A percentile compares a stretch with the other conserved stretches of the same genome.
phyloP scores from a whole-genome alignment of 257 asterid species.

The Gentiana dahurica region DNA sequence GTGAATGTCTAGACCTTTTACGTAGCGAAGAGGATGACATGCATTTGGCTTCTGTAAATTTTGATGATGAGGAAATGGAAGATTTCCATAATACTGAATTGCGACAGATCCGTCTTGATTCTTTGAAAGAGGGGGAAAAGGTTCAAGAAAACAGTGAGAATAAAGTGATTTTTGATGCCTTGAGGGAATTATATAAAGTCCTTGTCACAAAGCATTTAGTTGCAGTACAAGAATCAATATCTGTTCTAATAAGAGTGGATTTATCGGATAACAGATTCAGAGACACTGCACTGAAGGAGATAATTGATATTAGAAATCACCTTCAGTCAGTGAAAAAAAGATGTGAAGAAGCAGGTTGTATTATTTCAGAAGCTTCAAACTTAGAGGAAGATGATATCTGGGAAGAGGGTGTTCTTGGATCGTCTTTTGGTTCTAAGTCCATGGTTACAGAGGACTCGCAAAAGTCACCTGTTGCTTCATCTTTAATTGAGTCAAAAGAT shows the following conservation, averaged over 20 bases:
- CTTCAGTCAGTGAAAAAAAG: slow-evolving; percentile 47
- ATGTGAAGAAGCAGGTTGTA: slow-evolving; percentile 74
- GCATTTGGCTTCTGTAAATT: slow-evolving; percentile 25
- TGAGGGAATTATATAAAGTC: slow-evolving; percentile 82
- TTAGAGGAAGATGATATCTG: slow-evolving; percentile 66
- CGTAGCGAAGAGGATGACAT: slow-evolving; percentile 33
- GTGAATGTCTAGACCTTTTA: slow-evolving; percentile 55
- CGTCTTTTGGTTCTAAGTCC: slow-evolving; percentile 21
- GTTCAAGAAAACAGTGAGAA: slow-evolving; percentile 64
- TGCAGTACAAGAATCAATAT: slow-evolving; percentile 72
- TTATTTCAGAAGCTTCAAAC: slow-evolving; percentile 28
- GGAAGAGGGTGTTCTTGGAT: slow-evolving; percentile 67
- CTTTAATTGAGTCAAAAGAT: slow-evolving; percentile 14
- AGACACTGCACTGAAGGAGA: slow-evolving; percentile 64
- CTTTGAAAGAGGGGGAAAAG: slow-evolving; percentile 62
- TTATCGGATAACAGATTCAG: slow-evolving; percentile 51
- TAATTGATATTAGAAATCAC: slow-evolving; percentile 64
- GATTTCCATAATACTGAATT: slow-evolving; percentile 66
- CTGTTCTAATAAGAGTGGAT: slow-evolving; percentile 74
- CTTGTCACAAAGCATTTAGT: slow-evolving; percentile 69
- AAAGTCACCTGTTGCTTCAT: slow-evolving; percentile 20
- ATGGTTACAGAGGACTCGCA: slow-evolving; percentile 14
- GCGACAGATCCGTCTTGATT: slow-evolving; percentile 67
- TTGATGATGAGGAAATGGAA: slow-evolving; percentile 48
- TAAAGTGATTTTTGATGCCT: slow-evolving; percentile 66